Evolutionary conservation across 2,329 filamentous ascomycete species (phyloP), one percentile per base, ranked within the genome.

Genomic region (Davidsoniella neocaledoniae): DNA sequence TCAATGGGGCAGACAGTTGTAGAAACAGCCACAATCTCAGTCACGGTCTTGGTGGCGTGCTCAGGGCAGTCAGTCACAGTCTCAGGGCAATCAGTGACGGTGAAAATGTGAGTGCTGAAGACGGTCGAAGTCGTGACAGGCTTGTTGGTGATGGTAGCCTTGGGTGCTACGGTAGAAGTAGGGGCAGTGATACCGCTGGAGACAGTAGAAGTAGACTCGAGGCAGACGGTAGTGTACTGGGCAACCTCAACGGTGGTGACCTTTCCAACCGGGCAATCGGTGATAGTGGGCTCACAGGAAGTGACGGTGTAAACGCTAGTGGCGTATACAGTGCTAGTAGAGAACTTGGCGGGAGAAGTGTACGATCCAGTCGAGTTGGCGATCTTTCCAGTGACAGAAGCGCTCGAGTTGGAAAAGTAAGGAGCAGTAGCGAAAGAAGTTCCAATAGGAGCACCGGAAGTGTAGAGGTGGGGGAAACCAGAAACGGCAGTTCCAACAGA

Each of bases 41-140:
- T 69, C 14, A 62, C 64, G 36, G 68, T 60, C 33, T 62, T 57
- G 39, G 60, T 60, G 36, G 60, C 56, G 33, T 57, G 57, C 1
- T 54, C 59, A 67, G 62, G 2, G 54, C 59, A 68, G 62, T 66
- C 57, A 33, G 57, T 59, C 3, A 68, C 60, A 14, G 58, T 58
- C 14, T 73, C 64, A 44, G 66, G 68, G 61, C 74, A 78, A 39
- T 69, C 70, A 58, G 70, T 76, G 61, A 77, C 66, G 55, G 74
- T 79, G 54, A 72, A 66, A 54, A 75, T 58, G 12, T 55, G 55
- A 16, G 64, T 68, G 46, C 62, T 62, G 58, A 61, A 67, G 48
- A 69, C 59, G n/a, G 64, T 65, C 49, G 63, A 66, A 25, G 64
- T 66, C 26, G 57, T 58, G 48, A 46, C 26, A 4, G 38, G 23